phyloP scores from a whole-genome alignment of 805 yeast species.

The Candida pseudoglaebosa region DNA sequence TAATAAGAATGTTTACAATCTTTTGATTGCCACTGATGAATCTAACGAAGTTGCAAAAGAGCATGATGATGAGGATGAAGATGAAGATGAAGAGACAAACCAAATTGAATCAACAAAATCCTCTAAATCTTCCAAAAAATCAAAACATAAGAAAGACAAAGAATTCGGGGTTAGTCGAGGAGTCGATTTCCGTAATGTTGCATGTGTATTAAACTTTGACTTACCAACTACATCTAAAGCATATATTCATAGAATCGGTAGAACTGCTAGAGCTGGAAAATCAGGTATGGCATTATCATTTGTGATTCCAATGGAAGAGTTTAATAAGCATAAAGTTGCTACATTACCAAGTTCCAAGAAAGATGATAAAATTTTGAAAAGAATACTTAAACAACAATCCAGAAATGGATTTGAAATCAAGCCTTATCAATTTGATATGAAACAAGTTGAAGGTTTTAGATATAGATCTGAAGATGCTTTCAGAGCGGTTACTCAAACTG shows the following conservation, averaged over 20 bases:
- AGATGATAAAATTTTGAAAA: constrained; percentile 80
- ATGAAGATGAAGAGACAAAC: constrained; percentile 17
- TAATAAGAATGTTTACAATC: constrained; percentile 80
- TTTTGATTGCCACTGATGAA: constrained; percentile 95
- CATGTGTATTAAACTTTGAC: constrained; percentile 94
- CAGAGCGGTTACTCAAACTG: constrained; percentile 85
- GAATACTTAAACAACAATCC: constrained; percentile 73
- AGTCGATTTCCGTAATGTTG: constrained; percentile 92
- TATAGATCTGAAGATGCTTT: constrained; percentile 97
- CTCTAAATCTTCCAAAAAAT: constrained; percentile 17
- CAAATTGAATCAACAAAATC: constrained; percentile 14
- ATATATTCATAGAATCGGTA: constrained; percentile 89
- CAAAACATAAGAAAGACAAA: constrained; percentile 45
- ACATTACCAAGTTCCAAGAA: constrained; percentile 62
- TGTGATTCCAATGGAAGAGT: constrained; percentile 76
- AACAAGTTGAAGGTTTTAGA: constrained; percentile 91
- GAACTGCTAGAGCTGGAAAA: constrained; percentile 97
- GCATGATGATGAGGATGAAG: constrained; percentile 44
- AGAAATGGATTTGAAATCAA: constrained; percentile 69
- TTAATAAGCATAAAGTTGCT: constrained; percentile 86
- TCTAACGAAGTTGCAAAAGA: constrained; percentile 54
- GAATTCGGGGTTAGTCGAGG: constrained; percentile 97
- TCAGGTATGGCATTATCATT: constrained; percentile 93
- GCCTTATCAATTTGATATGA: constrained; percentile 88
- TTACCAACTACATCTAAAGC: constrained; percentile 85